phyloP scores from a whole-genome alignment of 2,329 filamentous ascomycete species.

The Venturia aucupariae region DNA sequence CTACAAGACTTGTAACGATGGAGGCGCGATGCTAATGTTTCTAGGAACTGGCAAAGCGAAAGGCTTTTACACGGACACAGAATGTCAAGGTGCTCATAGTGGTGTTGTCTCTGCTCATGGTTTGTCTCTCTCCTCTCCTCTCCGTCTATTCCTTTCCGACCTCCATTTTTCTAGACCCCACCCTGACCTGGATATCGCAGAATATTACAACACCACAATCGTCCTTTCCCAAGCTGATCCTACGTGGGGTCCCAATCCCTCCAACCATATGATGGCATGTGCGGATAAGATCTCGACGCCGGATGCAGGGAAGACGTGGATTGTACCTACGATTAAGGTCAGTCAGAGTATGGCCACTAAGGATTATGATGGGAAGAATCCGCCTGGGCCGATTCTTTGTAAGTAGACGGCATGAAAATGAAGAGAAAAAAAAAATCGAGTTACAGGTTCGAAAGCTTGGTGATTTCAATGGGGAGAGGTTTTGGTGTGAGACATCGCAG shows the following conservation, averaged over 20 bases:
- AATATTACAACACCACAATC: constrained; percentile 10
- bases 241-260: not conserved
- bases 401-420: not conserved
- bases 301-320: constrained; percentile 11
- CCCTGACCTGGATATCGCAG: not conserved
- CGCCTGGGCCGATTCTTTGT: not conserved
- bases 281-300: not conserved
- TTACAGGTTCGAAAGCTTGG: too few relatives aligned
- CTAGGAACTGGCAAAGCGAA: constrained; percentile 9
- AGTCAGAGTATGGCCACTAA: constrained; percentile 6
- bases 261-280: constrained; percentile 8
- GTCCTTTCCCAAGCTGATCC: constrained; percentile 11
- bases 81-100: constrained; percentile 8
- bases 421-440: not conserved
- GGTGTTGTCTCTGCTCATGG: constrained; percentile 7
- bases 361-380: constrained; percentile 1
- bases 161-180: too few relatives aligned
- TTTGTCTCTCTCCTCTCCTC: not conserved
- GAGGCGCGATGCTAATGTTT: not conserved
- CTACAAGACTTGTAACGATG: too few relatives aligned
- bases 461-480: too few relatives aligned
- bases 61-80: constrained; percentile 10
- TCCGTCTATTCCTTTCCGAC: not conserved
- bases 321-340: constrained; percentile 11
- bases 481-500: too few relatives aligned